These are phyloP conservation scores for Nicotiana tomentosiformis DNA, from an alignment of 257 asterid genomes.

Conservation along the genomic window DNA sequence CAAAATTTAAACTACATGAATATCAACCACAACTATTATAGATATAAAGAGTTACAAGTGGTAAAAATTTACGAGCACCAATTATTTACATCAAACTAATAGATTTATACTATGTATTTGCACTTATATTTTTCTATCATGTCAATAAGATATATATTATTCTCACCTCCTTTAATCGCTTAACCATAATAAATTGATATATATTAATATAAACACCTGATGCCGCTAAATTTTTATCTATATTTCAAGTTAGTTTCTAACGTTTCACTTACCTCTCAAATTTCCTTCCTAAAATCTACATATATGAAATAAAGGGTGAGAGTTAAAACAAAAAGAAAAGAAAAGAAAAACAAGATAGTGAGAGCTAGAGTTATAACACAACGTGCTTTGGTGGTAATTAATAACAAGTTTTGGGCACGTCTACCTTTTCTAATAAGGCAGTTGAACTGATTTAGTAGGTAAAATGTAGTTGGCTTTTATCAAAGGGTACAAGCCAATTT, in stretches of 20 bases:
- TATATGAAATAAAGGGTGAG: neutral
- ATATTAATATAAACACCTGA: too few relatives aligned
- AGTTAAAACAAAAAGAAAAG: neutral
- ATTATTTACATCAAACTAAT: too few relatives aligned
- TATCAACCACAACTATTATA: too few relatives aligned
- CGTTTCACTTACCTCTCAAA: neutral
- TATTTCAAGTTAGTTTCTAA: too few relatives aligned
- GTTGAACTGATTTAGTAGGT: slow-evolving; percentile 44
- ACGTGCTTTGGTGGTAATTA: slow-evolving; percentile 1
- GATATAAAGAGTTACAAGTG: too few relatives aligned
- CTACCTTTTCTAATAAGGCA: slow-evolving; percentile 27
- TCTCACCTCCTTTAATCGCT: too few relatives aligned
- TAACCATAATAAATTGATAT: too few relatives aligned
- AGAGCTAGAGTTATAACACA: neutral
- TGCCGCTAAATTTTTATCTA: too few relatives aligned
- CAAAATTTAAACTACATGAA: neutral
- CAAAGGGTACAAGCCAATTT: slow-evolving; percentile 18
- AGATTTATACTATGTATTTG: too few relatives aligned
- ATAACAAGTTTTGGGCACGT: slow-evolving; percentile 14
- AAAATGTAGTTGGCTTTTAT: slow-evolving; percentile 29
- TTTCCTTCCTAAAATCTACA: neutral
- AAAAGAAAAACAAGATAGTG: neutral
- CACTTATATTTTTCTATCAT: too few relatives aligned
- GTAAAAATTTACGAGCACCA: too few relatives aligned
- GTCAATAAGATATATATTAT: too few relatives aligned